phyloP scores from a whole-genome alignment of 106 monocot genomes.

The Acanthochlamys bracteata region DNA sequence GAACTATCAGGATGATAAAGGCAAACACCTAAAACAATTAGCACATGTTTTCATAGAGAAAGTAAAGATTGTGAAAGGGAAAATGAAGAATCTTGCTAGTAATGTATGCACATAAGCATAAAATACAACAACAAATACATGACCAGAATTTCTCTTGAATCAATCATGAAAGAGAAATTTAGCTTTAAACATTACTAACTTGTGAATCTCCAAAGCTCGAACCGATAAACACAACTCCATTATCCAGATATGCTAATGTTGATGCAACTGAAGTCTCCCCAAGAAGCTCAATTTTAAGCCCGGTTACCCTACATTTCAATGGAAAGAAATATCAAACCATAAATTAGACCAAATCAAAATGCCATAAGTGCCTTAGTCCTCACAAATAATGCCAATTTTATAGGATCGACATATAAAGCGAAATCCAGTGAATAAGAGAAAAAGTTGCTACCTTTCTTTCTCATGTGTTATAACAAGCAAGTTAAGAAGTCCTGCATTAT shows the following conservation, averaged over 20 bases:
- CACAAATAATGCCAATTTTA: background rate
- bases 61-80: no score
- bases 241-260: slow-evolving; percentile 97
- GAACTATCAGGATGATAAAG: no score
- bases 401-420: background rate
- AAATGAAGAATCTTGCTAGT: no score
- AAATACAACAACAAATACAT: no score
- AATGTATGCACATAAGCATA: no score
- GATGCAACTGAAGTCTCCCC: slow-evolving; percentile 97
- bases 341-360: background rate
- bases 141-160: no score
- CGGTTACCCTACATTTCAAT: slow-evolving; percentile 61
- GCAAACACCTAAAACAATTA: no score
- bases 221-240: slow-evolving; percentile 95
- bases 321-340: background rate
- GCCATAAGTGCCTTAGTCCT: background rate
- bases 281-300: slow-evolving; percentile 86
- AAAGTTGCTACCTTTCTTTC: slow-evolving; percentile 52
- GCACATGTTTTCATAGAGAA: no score
- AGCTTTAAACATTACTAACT: slow-evolving; percentile 22
- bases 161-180: no score
- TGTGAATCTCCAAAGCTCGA: slow-evolving; percentile 99
- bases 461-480: slow-evolving; percentile 96
- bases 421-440: background rate
- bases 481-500: slow-evolving; percentile 82